phyloP scores from a whole-genome alignment of 768 basidiomycete species.

The Termitomyces sp. region DNA sequence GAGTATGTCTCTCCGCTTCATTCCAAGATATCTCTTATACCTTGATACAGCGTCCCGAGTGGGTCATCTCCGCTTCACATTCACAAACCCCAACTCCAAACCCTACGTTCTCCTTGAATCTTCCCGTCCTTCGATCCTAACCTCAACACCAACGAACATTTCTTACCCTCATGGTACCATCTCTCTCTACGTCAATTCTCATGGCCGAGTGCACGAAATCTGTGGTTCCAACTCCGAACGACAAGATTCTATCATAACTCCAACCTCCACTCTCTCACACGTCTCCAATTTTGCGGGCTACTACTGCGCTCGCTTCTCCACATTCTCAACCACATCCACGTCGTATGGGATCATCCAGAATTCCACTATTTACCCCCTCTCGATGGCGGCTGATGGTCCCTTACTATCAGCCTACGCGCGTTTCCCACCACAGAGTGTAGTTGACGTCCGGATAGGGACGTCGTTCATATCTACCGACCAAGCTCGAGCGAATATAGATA shows the following conservation, averaged over 20 bases:
- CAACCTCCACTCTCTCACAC: constrained; percentile 33
- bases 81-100: constrained; percentile 23
- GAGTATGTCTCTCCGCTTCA: constrained; percentile 34
- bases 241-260: constrained; percentile 58
- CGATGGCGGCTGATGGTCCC: constrained; percentile 31
- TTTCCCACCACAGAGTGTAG: constrained; percentile 35
- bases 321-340: constrained; percentile 15
- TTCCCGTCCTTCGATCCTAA: constrained; percentile 55
- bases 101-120: constrained; percentile 68
- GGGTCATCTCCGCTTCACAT: constrained; percentile 70
- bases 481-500: constrained; percentile 44
- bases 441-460: constrained; percentile 66
- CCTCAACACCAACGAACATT: constrained; percentile 39
- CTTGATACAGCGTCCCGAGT: constrained; percentile 59
- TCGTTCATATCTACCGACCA: constrained; percentile 74
- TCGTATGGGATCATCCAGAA: constrained; percentile 48
- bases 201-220: constrained; percentile 39
- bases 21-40: not conserved
- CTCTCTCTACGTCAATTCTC: constrained; percentile 28
- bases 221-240: constrained; percentile 59
- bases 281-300: constrained; percentile 44
- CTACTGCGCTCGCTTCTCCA: constrained; percentile 57
- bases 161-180: constrained; percentile 53
- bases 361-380: constrained; percentile 26
- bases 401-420: constrained; percentile 46